A percentile compares a stretch with the other conserved stretches of the same genome.
These are phyloP conservation scores for Metarhizium sp. DNA, from an alignment of 2,329 filamentous ascomycete genomes.

Conservation along the genomic window DNA sequence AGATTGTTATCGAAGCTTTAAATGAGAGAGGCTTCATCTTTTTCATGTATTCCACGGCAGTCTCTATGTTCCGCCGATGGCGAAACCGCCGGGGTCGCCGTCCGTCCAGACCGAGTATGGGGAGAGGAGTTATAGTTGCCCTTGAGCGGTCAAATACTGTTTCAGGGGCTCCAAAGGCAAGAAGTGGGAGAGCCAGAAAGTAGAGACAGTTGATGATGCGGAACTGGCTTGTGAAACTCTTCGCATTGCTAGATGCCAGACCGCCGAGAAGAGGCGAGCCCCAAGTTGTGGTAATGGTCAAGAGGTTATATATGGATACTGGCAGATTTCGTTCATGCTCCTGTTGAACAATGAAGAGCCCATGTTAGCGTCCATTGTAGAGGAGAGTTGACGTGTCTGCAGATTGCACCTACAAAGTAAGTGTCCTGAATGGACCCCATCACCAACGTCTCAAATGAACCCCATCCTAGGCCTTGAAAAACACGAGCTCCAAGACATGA, in stretches of 20 bases:
- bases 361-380: not conserved
- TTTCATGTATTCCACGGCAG: constrained; percentile 25
- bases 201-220: constrained; percentile 41
- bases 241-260: constrained; percentile 29
- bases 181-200: constrained; percentile 33
- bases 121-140: constrained; percentile 9
- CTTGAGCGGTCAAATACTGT: constrained; percentile 38
- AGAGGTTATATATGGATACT: constrained; percentile 34
- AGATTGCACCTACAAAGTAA: constrained; percentile 37
- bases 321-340: constrained; percentile 42
- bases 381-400: no score
- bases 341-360: constrained; percentile 11
- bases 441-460: constrained; percentile 45
- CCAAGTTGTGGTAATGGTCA: constrained; percentile 39
- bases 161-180: constrained; percentile 41
- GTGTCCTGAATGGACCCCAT: constrained; percentile 45
- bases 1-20: constrained; percentile 17
- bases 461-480: constrained; percentile 50
- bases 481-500: constrained; percentile 42
- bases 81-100: constrained; percentile 16
- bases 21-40: constrained; percentile 31
- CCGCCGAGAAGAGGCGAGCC: constrained; percentile 45
- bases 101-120: constrained; percentile 9
- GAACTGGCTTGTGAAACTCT: constrained; percentile 39
- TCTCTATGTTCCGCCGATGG: constrained; percentile 21